Conservation (phyloP, 495 filamentous ascomycete genomes). For the Penicillium simplicissimum region DNA sequence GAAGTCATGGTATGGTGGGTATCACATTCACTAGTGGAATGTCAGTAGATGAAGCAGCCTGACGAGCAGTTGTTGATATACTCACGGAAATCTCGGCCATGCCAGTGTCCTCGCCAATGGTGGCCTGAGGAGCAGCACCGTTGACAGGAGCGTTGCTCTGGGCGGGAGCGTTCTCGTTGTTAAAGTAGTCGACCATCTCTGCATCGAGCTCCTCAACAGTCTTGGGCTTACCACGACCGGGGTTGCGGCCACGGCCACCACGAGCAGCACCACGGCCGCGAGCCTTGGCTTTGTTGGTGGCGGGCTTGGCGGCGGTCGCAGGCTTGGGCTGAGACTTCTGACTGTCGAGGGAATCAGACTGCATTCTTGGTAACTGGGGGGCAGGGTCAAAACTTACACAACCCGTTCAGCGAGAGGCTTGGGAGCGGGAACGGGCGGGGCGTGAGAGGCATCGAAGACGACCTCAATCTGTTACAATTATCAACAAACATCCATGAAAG, state of each 20-base stretch:
- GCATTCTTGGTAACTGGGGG: background rate
- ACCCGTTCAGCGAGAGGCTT: conserved; percentile 88
- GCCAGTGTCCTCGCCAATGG: conserved; percentile 44
- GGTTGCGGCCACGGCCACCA: conserved; percentile 44
- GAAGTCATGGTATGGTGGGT: conserved; percentile 1
- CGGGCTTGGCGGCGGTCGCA: conserved; percentile 67
- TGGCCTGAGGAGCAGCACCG: conserved; percentile 38
- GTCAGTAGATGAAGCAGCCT: conserved; percentile 4
- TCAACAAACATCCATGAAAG: conserved; percentile 23
- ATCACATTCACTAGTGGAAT: conserved; percentile 26
- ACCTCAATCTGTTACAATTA: conserved; percentile 71
- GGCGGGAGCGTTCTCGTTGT: conserved; percentile 39
- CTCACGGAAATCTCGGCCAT: conserved; percentile 57
- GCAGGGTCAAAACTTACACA: conserved; percentile 52
- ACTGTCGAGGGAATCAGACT: conserved; percentile 30
- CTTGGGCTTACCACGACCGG: conserved; percentile 71
- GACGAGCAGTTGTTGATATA: background rate
- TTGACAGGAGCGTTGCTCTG: conserved; percentile 45
- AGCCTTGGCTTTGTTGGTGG: conserved; percentile 24
- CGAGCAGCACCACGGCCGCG: conserved; percentile 8
- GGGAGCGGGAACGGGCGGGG: conserved; percentile 60
- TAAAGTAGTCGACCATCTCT: conserved; percentile 92
- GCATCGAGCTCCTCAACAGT: conserved; percentile 88
- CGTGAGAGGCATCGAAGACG: conserved; percentile 74
- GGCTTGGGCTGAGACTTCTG: conserved; percentile 82